phyloP scores from a whole-genome alignment of 305 asterid genomes.

The Ajuga reptans region DNA sequence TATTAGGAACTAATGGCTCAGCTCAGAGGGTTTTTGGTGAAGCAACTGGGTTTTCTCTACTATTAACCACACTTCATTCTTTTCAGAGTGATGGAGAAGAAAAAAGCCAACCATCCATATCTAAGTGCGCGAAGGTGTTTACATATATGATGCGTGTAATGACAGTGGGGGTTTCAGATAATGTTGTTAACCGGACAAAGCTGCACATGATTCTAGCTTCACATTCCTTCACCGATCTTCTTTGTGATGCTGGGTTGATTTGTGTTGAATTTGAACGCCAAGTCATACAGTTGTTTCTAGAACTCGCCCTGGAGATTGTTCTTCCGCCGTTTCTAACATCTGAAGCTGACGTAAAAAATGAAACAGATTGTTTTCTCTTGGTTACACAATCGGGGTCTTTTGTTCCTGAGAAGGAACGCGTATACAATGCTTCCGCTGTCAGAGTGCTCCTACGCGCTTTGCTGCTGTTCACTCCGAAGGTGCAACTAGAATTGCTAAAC shows the following conservation, averaged over 20 bases:
- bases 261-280: constrained; percentile 87
- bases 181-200: constrained; percentile 72
- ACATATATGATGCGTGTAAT: constrained; percentile 78
- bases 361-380: constrained; percentile 52
- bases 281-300: constrained; percentile 83
- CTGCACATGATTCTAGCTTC: constrained; percentile 63
- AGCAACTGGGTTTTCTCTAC: constrained; percentile 94
- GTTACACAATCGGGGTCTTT: constrained; percentile 62
- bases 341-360: constrained; percentile 46
- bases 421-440: constrained; percentile 88
- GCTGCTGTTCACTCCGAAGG: constrained; percentile 81
- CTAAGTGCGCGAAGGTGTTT: constrained; percentile 49
- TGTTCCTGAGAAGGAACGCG: constrained; percentile 65
- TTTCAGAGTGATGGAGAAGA: constrained; percentile 63
- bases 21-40: constrained; percentile 99
- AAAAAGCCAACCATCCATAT: constrained; percentile 34
- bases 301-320: constrained; percentile 86
- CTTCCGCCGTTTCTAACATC: constrained; percentile 73
- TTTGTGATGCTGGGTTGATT: constrained; percentile 76
- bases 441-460: constrained; percentile 78
- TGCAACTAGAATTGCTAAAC: constrained; percentile 84
- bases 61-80: constrained; percentile 79
- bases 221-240: constrained; percentile 80
- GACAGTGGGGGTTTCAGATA: constrained; percentile 77
- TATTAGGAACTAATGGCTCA: constrained; percentile 63